These are phyloP conservation scores for Talaromyces trachyspermus DNA, from an alignment of 495 filamentous ascomycete species.

Conservation along the genomic window DNA sequence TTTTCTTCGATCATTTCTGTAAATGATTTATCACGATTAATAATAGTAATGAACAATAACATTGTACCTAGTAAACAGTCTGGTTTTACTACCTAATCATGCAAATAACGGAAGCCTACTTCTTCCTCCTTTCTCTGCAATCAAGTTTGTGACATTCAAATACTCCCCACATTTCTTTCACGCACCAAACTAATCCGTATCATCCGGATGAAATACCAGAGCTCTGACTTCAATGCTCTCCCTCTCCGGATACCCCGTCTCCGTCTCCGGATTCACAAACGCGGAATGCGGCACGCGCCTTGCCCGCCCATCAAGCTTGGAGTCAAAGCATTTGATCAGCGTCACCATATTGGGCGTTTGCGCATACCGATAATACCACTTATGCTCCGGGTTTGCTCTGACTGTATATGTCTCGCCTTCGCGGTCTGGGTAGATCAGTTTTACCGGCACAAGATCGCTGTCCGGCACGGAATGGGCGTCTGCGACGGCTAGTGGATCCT, in stretches of 20 bases:
- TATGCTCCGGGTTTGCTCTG: slow-evolving; percentile 29
- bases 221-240: slow-evolving; percentile 62
- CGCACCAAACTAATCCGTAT: slow-evolving; percentile 27
- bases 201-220: slow-evolving; percentile 49
- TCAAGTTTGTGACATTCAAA: too few species aligned
- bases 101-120: too few species aligned
- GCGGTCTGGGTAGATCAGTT: slow-evolving; percentile 43
- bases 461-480: slow-evolving; percentile 43
- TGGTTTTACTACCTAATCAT: too few species aligned
- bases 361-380: slow-evolving; percentile 45
- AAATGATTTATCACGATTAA: too few species aligned
- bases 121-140: too few species aligned
- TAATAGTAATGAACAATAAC: too few species aligned
- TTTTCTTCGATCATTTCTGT: too few species aligned
- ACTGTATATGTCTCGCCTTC: slow-evolving; percentile 41
- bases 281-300: slow-evolving; percentile 54
- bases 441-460: slow-evolving; percentile 35
- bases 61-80: too few species aligned
- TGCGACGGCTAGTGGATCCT: slow-evolving; percentile 57
- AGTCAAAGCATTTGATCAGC: slow-evolving; percentile 68
- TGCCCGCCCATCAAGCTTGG: slow-evolving; percentile 47
- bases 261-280: slow-evolving; percentile 48
- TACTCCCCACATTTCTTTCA: too few species aligned
- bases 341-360: slow-evolving; percentile 54
- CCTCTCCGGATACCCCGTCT: slow-evolving; percentile 31